Percentiles rank a stretch among this genome's conserved stretches.
Conservation (phyloP, 805 yeast species). For the Saccharomycopsis lassenensis region DNA sequence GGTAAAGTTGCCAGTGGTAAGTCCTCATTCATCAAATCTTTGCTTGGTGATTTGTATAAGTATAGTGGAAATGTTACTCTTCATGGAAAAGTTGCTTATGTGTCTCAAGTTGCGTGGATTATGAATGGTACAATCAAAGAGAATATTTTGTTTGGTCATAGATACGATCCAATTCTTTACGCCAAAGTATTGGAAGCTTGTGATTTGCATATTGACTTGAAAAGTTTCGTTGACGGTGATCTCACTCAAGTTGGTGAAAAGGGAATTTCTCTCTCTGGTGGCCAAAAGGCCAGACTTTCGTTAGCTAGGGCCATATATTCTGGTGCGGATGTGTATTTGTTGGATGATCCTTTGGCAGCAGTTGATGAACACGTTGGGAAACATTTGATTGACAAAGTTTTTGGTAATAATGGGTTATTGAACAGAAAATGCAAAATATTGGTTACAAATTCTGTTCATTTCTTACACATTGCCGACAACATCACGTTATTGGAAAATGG, state of each 20-base stretch:
- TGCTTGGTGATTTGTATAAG: constrained; percentile 75
- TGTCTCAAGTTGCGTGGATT: constrained; percentile 93
- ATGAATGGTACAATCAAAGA: constrained; percentile 91
- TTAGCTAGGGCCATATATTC: constrained; percentile 94
- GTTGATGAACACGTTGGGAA: constrained; percentile 96
- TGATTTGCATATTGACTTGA: constrained; percentile 71
- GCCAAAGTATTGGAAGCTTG: constrained; percentile 76
- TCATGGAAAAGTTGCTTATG: constrained; percentile 78
- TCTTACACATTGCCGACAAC: constrained; percentile 61
- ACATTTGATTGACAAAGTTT: constrained; percentile 70
- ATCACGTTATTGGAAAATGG: constrained; percentile 65
- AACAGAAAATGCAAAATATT: constrained; percentile 63
- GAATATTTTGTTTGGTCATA: constrained; percentile 83
- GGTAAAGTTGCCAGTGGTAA: constrained; percentile 91
- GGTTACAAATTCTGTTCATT: constrained; percentile 82
- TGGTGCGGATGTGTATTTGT: constrained; percentile 79
- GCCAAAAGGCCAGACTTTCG: constrained; percentile 92
- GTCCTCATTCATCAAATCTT: constrained; percentile 67
- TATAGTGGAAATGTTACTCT: constrained; percentile 60
- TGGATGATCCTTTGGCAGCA: constrained; percentile 92
- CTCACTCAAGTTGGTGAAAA: constrained; percentile 92
- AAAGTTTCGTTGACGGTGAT: constrained; percentile 80
- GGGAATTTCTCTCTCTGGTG: constrained; percentile 93
- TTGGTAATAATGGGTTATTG: constrained; percentile 72
- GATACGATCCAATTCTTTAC: constrained; percentile 72